Percentiles rank a stretch among this genome's conserved stretches.
Evolutionary conservation across 2,329 filamentous ascomycete genomes (phyloP).

Genomic region (Biscogniauxia mediterranea): DNA sequence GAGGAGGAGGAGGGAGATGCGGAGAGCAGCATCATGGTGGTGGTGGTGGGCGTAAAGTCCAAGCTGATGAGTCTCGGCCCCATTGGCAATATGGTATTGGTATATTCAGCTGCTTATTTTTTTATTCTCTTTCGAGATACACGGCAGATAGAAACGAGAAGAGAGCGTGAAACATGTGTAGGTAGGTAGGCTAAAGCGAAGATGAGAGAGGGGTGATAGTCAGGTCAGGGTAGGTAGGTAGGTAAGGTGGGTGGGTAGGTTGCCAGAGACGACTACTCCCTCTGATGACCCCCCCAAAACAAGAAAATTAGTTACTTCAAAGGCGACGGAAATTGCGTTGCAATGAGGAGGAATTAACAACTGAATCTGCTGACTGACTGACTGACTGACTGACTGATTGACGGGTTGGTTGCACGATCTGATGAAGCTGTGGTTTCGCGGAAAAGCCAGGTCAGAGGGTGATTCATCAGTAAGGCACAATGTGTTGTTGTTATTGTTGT

Average conservation of each 20-base stretch:
- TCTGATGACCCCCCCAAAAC: background rate
- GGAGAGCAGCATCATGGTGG: no score
- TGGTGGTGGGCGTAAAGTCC: no score
- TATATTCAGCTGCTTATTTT: background rate
- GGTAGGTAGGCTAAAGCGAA: background rate
- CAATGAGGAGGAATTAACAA: background rate
- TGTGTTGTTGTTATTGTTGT: background rate
- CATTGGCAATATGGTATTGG: background rate
- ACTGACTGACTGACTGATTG: no score
- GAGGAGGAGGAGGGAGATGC: background rate
- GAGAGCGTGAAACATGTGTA: background rate
- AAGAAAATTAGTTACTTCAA: background rate
- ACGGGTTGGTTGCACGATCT: background rate
- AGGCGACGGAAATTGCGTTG: background rate
- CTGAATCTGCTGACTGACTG: background rate
- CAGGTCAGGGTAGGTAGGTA: no score
- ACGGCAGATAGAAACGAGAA: no score
- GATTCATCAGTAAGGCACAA: background rate
- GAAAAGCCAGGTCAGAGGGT: background rate
- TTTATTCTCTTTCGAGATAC: no score
- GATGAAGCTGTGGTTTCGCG: background rate
- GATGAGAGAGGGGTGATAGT: no score
- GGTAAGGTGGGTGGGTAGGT: background rate
- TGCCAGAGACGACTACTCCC: background rate
- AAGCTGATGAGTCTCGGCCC: background rate